These are phyloP conservation scores for Gaertneriomyces semiglobifer DNA, from an alignment of 192 early-diverging fungal species.

Conservation along the genomic window DNA sequence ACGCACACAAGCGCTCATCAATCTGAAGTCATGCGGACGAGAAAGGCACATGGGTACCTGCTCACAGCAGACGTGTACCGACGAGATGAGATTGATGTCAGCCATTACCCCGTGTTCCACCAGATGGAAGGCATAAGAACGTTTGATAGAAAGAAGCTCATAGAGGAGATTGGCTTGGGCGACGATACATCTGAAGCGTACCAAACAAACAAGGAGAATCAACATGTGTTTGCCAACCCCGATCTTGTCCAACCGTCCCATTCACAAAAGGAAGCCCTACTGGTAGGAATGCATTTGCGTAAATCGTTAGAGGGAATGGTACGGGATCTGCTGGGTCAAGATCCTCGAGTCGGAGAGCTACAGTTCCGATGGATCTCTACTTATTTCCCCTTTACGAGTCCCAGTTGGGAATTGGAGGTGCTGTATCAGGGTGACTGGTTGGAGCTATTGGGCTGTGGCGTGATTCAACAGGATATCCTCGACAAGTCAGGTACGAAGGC, in stretches of 20 bases:
- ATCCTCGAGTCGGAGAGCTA: conserved; percentile 37
- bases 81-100: conserved; percentile 92
- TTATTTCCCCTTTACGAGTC: conserved; percentile 93
- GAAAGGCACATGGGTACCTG: conserved; percentile 47
- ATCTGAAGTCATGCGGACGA: conserved; percentile 64
- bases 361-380: conserved; percentile 93
- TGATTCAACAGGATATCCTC: conserved; percentile 83
- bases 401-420: conserved; percentile 97
- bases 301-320: conserved; percentile 82
- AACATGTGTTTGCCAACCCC: conserved; percentile 52
- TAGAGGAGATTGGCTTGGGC: conserved; percentile 10
- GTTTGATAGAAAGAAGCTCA: conserved; percentile 47
- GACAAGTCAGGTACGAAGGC: conserved; percentile 53
- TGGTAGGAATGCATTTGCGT: conserved; percentile 69
- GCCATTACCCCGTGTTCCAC: conserved; percentile 97
- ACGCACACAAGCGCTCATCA: conserved; percentile 97
- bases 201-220: no score
- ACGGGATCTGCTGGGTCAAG: conserved; percentile 62
- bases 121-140: conserved; percentile 94
- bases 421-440: conserved; percentile 91
- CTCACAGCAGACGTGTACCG: conserved; percentile 98
- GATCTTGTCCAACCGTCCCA: conserved; percentile 63
- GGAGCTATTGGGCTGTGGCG: conserved; percentile 89
- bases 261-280: conserved; percentile 50
- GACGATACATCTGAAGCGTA: neutral